Evolutionary conservation across 345 rosid species (phyloP), one percentile per base, ranked within the genome.

Genomic region (Pistacia integerrima): DNA sequence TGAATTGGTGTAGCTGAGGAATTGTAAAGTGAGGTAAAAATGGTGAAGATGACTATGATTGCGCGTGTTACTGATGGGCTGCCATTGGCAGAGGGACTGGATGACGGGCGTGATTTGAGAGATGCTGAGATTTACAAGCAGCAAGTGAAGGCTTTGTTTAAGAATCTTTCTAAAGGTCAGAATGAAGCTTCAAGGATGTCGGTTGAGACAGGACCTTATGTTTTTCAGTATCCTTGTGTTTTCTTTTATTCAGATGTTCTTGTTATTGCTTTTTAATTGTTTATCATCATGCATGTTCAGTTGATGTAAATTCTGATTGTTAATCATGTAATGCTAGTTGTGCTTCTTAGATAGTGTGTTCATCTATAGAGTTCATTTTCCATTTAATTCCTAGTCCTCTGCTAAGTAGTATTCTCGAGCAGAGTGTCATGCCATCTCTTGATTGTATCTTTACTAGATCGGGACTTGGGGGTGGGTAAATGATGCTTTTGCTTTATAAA

Each of bases 21-120:
- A 77, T 67, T 63, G 61, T 75, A 67, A 76, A 63, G 70, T 75
- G 73, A 74, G 74, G 82, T 70, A 49, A 87, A 81, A 86, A 94
- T 97, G 99, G 98, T 97, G 93, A 97, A 94, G 89, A 86, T 97
- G 86, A 97, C 99, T 51, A 81, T 94, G 97, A 90, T 97, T 82
- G 99, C 98, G 52, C 99, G 99, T 85, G 97, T 97, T 76, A 92
- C 98, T 51, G 99, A 97, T 61, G 99, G 99, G 59, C 89, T 97
- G 25, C 99, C 97, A 11, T 86, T 97, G 74, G 98, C 96, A 0
- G 99, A 92, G 82, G 99, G 98, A 56, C 88, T 94, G 73, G 99
- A 94, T 68, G 99, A 97, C 88, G 99, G 90, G 55, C 99, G 97
- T 59, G 97, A 92, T 76, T 77, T 97, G 75, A 84, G 85, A 59